Conservation (phyloP, 2,329 filamentous ascomycete genomes). For the Pestalotiopsis sp. region DNA sequence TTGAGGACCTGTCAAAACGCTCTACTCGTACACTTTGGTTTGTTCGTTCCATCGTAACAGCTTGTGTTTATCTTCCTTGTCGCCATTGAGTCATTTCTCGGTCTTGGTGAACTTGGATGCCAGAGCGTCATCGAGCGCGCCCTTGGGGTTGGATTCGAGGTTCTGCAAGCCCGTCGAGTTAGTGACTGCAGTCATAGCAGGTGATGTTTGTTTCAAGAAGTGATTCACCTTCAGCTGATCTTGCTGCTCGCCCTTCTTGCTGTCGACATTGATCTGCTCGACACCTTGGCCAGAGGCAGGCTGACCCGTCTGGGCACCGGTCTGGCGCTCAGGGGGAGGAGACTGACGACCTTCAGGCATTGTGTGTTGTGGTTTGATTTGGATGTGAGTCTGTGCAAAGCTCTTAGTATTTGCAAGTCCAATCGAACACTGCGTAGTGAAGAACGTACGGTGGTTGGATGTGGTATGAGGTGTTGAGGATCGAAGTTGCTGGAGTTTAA, state of each 20-base stretch:
- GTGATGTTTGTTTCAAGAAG: neutral
- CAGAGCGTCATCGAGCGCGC: conserved; percentile 60
- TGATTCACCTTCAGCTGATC: conserved; percentile 50
- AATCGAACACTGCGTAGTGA: neutral
- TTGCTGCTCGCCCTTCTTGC: conserved; percentile 53
- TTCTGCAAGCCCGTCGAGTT: conserved; percentile 32
- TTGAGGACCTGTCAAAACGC: neutral
- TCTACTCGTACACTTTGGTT: conserved; percentile 6
- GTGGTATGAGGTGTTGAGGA: neutral
- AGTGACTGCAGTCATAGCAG: neutral
- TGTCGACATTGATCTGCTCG: conserved; percentile 45
- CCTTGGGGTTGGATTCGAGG: conserved; percentile 66
- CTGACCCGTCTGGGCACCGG: conserved; percentile 61
- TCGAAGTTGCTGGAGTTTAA: neutral
- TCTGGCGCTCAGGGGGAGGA: conserved; percentile 69
- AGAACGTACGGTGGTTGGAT: no score
- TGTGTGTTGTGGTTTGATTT: conserved; percentile 33
- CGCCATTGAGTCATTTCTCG: neutral
- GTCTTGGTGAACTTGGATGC: conserved; percentile 62
- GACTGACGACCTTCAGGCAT: conserved; percentile 73
- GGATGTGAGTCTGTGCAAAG: conserved; percentile 14
- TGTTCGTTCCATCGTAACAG: conserved; percentile 9
- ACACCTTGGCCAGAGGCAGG: conserved; percentile 59
- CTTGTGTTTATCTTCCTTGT: neutral
- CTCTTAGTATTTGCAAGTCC: neutral